Conservation (phyloP, 768 basidiomycete genomes). For the Roridomyces roridus region DNA sequence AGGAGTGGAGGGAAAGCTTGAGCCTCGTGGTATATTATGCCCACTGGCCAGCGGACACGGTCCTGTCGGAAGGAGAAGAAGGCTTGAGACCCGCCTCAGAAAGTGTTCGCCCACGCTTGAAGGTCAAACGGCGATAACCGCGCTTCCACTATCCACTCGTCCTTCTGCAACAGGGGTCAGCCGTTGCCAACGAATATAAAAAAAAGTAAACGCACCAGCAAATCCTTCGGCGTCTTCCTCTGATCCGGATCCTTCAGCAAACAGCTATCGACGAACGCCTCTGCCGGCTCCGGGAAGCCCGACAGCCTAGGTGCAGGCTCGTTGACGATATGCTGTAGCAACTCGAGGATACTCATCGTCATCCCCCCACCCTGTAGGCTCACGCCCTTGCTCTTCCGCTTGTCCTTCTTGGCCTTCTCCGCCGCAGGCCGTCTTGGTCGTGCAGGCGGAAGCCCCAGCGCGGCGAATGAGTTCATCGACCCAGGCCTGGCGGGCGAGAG, state of each 20-base stretch:
- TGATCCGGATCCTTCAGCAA: constrained; percentile 87
- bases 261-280: constrained; percentile 89
- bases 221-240: constrained; percentile 86
- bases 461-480: constrained; percentile 51
- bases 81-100: not conserved
- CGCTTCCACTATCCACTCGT: constrained; percentile 22
- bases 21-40: not conserved
- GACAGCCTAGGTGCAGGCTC: constrained; percentile 93
- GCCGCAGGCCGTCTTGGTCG: constrained; percentile 38
- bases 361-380: constrained; percentile 92
- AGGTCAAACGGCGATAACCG: constrained; percentile 15
- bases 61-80: too few relatives aligned
- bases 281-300: constrained; percentile 72
- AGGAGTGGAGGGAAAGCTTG: too few relatives aligned
- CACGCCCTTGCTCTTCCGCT: constrained; percentile 90
- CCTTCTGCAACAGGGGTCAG: constrained; percentile 11
- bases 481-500: constrained; percentile 75
- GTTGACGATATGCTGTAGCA: constrained; percentile 98
- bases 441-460: constrained; percentile 40
- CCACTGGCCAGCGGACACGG: not conserved
- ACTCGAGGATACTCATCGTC: constrained; percentile 98
- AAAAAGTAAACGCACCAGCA: constrained; percentile 61
- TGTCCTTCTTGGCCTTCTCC: constrained; percentile 70
- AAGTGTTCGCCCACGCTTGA: constrained; percentile 22
- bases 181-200: constrained; percentile 11